Evolutionary conservation across 202 grass and related monocot genomes (phyloP).

Genomic region (Brachypodium distachyon): DNA sequence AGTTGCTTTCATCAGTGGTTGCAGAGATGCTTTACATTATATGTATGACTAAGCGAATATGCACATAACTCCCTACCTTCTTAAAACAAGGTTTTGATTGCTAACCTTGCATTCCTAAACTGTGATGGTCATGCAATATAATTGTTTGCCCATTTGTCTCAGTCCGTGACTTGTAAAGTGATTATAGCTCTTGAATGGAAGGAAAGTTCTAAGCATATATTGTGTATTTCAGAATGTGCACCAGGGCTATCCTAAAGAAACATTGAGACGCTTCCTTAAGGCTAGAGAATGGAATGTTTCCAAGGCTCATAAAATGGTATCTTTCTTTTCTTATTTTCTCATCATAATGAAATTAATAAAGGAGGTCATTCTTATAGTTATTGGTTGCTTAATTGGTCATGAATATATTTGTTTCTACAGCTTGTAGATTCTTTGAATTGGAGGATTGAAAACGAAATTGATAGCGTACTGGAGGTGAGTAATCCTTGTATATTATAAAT

Average conservation of each 20-base stretch:
- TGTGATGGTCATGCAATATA: background rate
- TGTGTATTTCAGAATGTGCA: constrained; percentile 64
- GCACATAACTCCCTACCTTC: background rate
- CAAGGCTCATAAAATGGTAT: constrained; percentile 93
- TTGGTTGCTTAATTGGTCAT: background rate
- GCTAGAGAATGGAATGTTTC: constrained; percentile 67
- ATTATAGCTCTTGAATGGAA: background rate
- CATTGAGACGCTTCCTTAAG: constrained; percentile 64
- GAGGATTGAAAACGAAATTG: constrained; percentile 91
- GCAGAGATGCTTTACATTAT: background rate
- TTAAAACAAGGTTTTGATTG: background rate
- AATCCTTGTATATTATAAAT: constrained; percentile 16
- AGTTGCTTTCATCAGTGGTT: background rate
- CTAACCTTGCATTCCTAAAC: background rate
- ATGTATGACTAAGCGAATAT: background rate
- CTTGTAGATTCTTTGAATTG: constrained; percentile 88
- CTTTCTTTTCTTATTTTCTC: background rate
- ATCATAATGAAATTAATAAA: background rate
- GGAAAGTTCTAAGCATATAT: background rate
- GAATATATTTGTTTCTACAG: constrained; percentile 36
- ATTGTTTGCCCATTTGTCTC: constrained; percentile 8
- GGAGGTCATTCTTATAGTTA: background rate
- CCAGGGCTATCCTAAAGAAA: constrained; percentile 69
- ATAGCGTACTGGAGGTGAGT: constrained; percentile 73
- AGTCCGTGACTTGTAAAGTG: background rate